Conservation (phyloP, 257 asterid species). For the Lithospermum erythrorhizon region DNA sequence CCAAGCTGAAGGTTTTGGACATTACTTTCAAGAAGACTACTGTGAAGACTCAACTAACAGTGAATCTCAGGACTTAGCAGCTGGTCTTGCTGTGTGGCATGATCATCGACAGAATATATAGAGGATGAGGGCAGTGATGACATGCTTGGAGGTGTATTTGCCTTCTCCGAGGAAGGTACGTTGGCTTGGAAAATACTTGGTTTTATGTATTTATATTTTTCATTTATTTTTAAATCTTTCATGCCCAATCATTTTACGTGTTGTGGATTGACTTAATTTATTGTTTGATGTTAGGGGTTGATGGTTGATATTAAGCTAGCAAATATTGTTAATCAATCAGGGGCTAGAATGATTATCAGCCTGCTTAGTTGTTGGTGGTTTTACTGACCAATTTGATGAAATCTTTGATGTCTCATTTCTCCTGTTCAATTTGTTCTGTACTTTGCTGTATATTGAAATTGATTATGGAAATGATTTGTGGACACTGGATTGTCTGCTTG, state of each 20-base stretch:
- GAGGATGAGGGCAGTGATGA: constrained; percentile 35
- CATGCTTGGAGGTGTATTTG: constrained; percentile 40
- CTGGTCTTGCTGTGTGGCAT: constrained; percentile 22
- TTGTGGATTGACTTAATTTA: neutral
- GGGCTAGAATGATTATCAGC: constrained; percentile 2
- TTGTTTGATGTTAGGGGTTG: constrained; percentile 15
- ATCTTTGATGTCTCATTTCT: constrained; percentile 9
- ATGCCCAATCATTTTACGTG: neutral
- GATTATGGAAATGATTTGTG: constrained; percentile 20
- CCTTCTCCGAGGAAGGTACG: constrained; percentile 41
- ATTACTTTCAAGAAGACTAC: constrained; percentile 34
- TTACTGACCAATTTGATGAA: constrained; percentile 15
- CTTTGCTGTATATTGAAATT: constrained; percentile 28
- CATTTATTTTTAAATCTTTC: too few relatives aligned
- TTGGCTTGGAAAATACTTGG: too few relatives aligned
- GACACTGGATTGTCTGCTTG: neutral
- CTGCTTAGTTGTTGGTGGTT: neutral
- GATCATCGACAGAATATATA: constrained; percentile 21
- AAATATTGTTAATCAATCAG: neutral
- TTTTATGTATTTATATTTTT: too few relatives aligned
- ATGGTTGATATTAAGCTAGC: neutral
- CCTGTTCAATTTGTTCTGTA: constrained; percentile 17
- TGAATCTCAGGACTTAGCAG: constrained; percentile 16
- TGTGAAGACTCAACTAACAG: constrained; percentile 31
- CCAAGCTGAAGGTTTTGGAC: constrained; percentile 29